Conservation (phyloP, 495 filamentous ascomycete genomes). For the Daldinia vernicosa region DNA sequence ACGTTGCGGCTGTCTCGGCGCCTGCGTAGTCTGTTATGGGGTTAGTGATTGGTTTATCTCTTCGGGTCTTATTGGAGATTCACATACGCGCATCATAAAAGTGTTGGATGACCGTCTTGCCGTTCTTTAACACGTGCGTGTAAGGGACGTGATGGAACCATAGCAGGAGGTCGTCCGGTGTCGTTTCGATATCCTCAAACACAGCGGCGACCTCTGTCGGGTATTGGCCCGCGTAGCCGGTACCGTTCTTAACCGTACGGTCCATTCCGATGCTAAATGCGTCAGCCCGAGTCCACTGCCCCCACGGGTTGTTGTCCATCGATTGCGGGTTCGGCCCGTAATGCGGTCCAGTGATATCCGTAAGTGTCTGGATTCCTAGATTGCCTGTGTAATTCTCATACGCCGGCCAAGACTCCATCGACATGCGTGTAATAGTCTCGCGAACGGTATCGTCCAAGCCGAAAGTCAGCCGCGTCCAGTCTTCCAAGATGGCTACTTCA, state of each 20-base stretch:
- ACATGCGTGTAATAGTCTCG: slow-evolving; percentile 68
- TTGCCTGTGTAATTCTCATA: slow-evolving; percentile 79
- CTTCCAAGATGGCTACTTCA: slow-evolving; percentile 59
- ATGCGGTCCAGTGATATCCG: slow-evolving; percentile 72
- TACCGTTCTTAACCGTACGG: slow-evolving; percentile 72
- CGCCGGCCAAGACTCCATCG: slow-evolving; percentile 74
- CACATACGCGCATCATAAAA: slow-evolving; percentile 69
- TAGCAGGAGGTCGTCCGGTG: slow-evolving; percentile 73
- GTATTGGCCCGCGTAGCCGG: slow-evolving; percentile 72
- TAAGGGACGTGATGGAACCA: slow-evolving; percentile 83
- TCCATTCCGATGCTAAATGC: slow-evolving; percentile 72
- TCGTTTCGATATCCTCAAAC: slow-evolving; percentile 69
- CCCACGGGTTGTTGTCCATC: slow-evolving; percentile 74
- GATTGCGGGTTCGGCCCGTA: slow-evolving; percentile 73
- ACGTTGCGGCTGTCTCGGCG: slow-evolving; percentile 66
- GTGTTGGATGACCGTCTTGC: slow-evolving; percentile 78
- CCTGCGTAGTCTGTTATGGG: slow-evolving; percentile 62
- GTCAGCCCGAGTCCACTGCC: slow-evolving; percentile 77
- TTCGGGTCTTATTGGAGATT: not conserved
- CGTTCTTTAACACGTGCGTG: slow-evolving; percentile 68
- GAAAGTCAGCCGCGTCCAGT: slow-evolving; percentile 75
- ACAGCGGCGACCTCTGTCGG: slow-evolving; percentile 63
- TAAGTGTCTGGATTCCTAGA: slow-evolving; percentile 74
- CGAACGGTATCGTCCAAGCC: slow-evolving; percentile 61
- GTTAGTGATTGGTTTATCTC: not conserved